Conservation (phyloP, 1,284 basidiomycete species). For the Ganoderma resinaceum region DNA sequence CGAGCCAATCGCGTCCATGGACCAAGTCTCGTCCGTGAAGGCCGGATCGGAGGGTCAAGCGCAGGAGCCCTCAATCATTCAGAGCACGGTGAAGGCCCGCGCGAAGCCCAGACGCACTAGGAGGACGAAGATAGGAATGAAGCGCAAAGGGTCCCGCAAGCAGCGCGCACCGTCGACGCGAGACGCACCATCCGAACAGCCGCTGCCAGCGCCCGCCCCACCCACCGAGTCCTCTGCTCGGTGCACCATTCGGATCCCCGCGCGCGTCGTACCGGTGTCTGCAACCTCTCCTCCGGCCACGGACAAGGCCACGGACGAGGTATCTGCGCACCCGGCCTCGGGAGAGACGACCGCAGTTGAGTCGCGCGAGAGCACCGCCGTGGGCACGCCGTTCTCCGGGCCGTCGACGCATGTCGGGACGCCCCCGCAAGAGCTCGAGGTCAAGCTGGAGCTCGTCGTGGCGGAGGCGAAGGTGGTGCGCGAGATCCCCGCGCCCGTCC, state of each 20-base stretch:
- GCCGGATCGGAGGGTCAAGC: not conserved
- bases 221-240: too few relatives aligned
- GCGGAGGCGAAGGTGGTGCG: not conserved
- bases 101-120: not conserved
- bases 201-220: not conserved
- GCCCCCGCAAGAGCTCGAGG: not conserved
- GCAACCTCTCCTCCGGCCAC: not conserved
- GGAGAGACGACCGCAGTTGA: not conserved
- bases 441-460: not conserved
- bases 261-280: not conserved
- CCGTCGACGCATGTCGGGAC: not conserved
- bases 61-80: not conserved
- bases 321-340: not conserved
- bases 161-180: not conserved
- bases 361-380: constrained; percentile 1
- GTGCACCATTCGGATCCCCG: not conserved
- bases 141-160: not conserved
- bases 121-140: not conserved
- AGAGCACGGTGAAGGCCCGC: not conserved
- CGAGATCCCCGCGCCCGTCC: not conserved
- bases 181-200: not conserved
- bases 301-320: not conserved
- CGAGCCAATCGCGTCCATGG: too few relatives aligned
- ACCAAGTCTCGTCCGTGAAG: not conserved
- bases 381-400: not conserved